phyloP scores from a whole-genome alignment of 1,284 basidiomycete genomes.

The Trametes hirsuta region DNA sequence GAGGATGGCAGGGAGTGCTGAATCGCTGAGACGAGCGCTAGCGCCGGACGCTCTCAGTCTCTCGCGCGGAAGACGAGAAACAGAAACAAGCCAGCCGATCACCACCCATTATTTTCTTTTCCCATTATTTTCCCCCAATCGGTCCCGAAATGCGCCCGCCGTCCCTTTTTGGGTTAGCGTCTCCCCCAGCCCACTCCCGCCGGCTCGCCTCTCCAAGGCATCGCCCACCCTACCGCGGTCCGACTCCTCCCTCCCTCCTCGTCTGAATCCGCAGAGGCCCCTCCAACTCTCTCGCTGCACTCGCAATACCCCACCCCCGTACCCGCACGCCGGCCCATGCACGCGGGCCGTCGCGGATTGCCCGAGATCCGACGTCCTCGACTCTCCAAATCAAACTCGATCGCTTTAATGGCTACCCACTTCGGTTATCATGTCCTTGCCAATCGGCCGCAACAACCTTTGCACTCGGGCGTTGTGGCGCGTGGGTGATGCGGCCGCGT shows the following conservation, averaged over 20 bases:
- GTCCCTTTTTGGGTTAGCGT: slow-evolving; percentile 13
- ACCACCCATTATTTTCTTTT: slow-evolving; percentile 1
- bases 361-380: neutral
- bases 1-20: slow-evolving; percentile 25
- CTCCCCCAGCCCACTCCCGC: slow-evolving; percentile 7
- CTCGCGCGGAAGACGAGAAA: slow-evolving; percentile 24
- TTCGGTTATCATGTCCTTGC: slow-evolving; percentile 21
- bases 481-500: neutral
- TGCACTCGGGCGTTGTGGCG: slow-evolving; percentile 1
- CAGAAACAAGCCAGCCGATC: slow-evolving; percentile 19
- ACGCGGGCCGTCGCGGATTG: neutral
- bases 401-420: slow-evolving; percentile 10
- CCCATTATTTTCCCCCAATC: slow-evolving; percentile 19
- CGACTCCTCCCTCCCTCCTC: neutral
- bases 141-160: slow-evolving; percentile 24
- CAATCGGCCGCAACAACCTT: slow-evolving; percentile 3
- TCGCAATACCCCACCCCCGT: neutral
- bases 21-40: slow-evolving; percentile 5
- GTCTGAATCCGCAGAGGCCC: too few species aligned
- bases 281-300: too few species aligned
- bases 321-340: neutral
- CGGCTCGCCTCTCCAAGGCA: neutral
- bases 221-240: neutral
- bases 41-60: slow-evolving; percentile 21
- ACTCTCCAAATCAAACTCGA: slow-evolving; percentile 10